Conservation (phyloP, 768 basidiomycete genomes). For the Lactifluus echinatus region DNA sequence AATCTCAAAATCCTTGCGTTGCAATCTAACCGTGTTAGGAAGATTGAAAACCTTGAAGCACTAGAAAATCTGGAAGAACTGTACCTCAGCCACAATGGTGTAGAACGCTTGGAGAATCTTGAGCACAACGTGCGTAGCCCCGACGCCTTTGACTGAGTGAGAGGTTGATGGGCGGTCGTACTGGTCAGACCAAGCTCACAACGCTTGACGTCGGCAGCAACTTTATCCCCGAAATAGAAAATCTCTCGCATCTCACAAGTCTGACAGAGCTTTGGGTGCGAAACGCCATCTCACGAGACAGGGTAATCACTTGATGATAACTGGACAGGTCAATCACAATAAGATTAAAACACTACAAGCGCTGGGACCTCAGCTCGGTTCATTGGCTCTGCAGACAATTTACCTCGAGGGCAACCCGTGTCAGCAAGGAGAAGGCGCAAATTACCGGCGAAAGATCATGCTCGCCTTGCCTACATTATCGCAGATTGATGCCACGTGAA, state of each 20-base stretch:
- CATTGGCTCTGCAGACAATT: slow-evolving; percentile 66
- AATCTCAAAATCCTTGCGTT: slow-evolving; percentile 80
- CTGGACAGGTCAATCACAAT: slow-evolving; percentile 78
- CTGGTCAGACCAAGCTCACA: slow-evolving; percentile 49
- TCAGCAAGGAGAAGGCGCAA: slow-evolving; percentile 64
- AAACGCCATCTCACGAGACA: neutral
- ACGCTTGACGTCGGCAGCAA: slow-evolving; percentile 89
- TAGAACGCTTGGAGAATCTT: slow-evolving; percentile 75
- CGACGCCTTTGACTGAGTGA: neutral
- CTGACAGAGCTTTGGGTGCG: slow-evolving; percentile 95
- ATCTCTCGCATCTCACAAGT: slow-evolving; percentile 61
- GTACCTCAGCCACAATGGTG: slow-evolving; percentile 91
- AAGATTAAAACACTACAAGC: slow-evolving; percentile 61
- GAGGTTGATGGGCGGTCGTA: neutral
- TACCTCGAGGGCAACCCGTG: slow-evolving; percentile 96
- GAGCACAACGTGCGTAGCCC: slow-evolving; percentile 59
- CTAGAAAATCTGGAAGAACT: slow-evolving; percentile 76
- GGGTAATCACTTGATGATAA: neutral
- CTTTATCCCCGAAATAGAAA: slow-evolving; percentile 70
- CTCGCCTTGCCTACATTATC: slow-evolving; percentile 79
- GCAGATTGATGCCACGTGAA: slow-evolving; percentile 95
- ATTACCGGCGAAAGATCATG: slow-evolving; percentile 85
- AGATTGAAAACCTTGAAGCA: slow-evolving; percentile 71
- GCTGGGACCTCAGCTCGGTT: slow-evolving; percentile 58
- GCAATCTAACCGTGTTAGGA: slow-evolving; percentile 89